Evolutionary conservation across 169 alveolate genomes (phyloP).

Genomic region (Plasmodium berghei): DNA sequence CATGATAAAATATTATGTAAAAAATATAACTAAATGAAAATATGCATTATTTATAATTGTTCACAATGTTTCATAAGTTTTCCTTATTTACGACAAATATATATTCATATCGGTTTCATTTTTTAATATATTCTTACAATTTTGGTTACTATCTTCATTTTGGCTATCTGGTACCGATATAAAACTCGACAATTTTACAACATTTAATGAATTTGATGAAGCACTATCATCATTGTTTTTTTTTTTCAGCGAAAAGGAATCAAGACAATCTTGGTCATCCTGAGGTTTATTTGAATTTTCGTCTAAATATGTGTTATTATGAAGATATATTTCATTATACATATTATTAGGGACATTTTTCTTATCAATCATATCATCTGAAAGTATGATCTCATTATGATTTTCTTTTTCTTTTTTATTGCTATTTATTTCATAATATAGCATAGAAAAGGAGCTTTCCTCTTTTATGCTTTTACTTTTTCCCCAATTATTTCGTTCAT

Average conservation of each 20-base stretch:
- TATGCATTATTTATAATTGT: too few relatives aligned
- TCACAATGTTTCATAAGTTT: too few relatives aligned
- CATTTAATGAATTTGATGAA: conserved; percentile 51
- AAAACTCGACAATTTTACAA: conserved; percentile 57
- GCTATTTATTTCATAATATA: not conserved
- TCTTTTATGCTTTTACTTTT: not conserved
- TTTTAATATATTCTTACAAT: not conserved
- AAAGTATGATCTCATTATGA: conserved; percentile 9
- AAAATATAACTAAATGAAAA: too few relatives aligned
- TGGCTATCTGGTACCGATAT: conserved; percentile 32
- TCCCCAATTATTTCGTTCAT: not conserved
- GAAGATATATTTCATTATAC: conserved; percentile 26
- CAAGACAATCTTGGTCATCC: not conserved
- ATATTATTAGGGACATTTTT: not conserved
- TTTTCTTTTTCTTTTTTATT: not conserved
- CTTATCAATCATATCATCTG: not conserved
- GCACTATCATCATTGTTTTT: conserved; percentile 46
- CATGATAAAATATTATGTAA: too few relatives aligned
- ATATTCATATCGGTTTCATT: conserved; percentile 9
- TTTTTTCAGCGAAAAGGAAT: conserved; percentile 1
- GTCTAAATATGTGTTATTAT: not conserved
- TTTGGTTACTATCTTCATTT: not conserved
- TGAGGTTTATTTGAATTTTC: conserved; percentile 14
- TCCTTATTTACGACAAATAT: not conserved
- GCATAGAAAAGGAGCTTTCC: not conserved